Conservation (phyloP, 495 filamentous ascomycete species). For the Penicillium desertorum region DNA sequence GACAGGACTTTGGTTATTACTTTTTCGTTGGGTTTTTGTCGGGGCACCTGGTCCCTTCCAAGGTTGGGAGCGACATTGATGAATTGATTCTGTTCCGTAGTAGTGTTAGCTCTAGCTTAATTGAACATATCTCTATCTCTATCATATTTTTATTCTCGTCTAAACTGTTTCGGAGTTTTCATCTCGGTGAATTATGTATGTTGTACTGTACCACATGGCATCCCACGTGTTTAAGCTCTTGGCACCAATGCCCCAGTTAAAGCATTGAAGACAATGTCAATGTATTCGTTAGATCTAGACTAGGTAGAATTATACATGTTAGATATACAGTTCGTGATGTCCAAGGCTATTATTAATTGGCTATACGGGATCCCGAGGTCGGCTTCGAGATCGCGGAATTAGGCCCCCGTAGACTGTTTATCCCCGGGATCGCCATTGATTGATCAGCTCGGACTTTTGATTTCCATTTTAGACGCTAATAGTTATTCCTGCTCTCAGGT, state of each 20-base stretch:
- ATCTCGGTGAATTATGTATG: not conserved
- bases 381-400: slow-evolving; percentile 1
- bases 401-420: slow-evolving; percentile 1
- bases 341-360: not conserved
- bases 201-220: not conserved
- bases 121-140: slow-evolving; percentile 28
- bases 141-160: not conserved
- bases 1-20: slow-evolving; percentile 19
- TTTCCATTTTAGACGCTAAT: not conserved
- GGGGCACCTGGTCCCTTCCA: slow-evolving; percentile 11
- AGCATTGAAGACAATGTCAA: not conserved
- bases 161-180: not conserved
- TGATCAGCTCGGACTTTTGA: slow-evolving; percentile 22
- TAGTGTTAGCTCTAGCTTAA: slow-evolving; percentile 29
- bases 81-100: slow-evolving; percentile 9
- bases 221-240: not conserved
- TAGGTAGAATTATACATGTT: not conserved
- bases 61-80: slow-evolving; percentile 12
- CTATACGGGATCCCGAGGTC: not conserved
- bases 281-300: not conserved
- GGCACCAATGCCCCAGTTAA: not conserved
- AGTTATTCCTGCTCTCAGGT: not conserved
- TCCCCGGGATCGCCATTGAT: slow-evolving; percentile 13
- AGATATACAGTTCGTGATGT: not conserved
- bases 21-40: slow-evolving; percentile 19